phyloP scores from a whole-genome alignment of 2,329 filamentous ascomycete genomes.

The Fusarium equiseti region DNA sequence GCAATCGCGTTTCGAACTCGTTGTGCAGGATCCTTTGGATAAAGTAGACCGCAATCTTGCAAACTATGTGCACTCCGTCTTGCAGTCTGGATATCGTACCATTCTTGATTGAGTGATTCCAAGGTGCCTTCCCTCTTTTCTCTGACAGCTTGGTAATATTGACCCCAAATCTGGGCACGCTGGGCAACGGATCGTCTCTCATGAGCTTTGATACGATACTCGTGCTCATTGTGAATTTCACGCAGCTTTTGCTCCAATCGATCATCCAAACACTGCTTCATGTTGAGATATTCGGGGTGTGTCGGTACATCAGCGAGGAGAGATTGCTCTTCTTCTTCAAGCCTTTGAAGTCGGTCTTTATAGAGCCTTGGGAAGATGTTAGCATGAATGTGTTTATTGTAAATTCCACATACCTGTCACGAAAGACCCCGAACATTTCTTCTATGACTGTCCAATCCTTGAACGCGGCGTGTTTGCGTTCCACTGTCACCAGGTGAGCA shows the following conservation, averaged over 20 bases:
- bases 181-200: constrained; percentile 82
- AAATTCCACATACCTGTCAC: constrained; percentile 72
- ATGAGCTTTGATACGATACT: constrained; percentile 79
- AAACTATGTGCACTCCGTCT: constrained; percentile 84
- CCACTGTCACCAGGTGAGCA: constrained; percentile 64
- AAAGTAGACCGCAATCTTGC: constrained; percentile 84
- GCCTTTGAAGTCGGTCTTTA: constrained; percentile 85
- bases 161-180: constrained; percentile 86
- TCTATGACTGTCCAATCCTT: constrained; percentile 85
- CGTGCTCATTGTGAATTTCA: constrained; percentile 78
- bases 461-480: constrained; percentile 82
- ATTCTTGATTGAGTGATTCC: constrained; percentile 85
- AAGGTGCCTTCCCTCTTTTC: constrained; percentile 85
- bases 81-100: constrained; percentile 93
- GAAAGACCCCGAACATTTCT: constrained; percentile 86
- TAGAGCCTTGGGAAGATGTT: constrained; percentile 72
- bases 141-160: constrained; percentile 89
- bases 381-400: constrained; percentile 26
- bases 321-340: constrained; percentile 78
- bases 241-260: constrained; percentile 84
- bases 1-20: constrained; percentile 87
- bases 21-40: constrained; percentile 80
- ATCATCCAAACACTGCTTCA: constrained; percentile 87
- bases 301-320: constrained; percentile 71
- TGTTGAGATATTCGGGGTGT: constrained; percentile 92